Conservation (phyloP, 1,284 basidiomycete genomes). For the Cutaneotrichosporon sp. region DNA sequence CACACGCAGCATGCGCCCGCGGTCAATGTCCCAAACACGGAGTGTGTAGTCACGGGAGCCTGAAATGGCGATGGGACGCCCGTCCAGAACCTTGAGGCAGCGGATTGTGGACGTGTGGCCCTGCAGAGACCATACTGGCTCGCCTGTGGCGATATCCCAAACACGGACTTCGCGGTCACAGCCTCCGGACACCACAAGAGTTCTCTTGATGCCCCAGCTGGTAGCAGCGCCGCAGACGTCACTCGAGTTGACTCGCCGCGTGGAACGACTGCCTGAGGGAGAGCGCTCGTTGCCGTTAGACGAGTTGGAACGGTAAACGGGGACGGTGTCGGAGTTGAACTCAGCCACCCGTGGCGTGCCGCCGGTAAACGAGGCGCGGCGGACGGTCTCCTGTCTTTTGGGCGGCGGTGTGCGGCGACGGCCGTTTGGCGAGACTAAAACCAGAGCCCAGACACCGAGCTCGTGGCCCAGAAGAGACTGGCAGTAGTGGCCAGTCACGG, state of each 20-base stretch:
- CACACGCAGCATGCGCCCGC: constrained; percentile 63
- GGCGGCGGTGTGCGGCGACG: neutral
- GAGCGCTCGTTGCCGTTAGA: constrained; percentile 2
- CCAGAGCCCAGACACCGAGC: constrained; percentile 86
- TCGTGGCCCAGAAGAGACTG: constrained; percentile 80
- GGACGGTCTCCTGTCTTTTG: neutral
- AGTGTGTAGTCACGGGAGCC: constrained; percentile 83
- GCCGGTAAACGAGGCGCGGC: constrained; percentile 7
- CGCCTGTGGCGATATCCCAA: constrained; percentile 81
- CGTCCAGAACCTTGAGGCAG: constrained; percentile 81
- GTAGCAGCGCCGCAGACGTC: constrained; percentile 62
- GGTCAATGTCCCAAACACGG: constrained; percentile 89
- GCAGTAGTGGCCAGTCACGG: constrained; percentile 68
- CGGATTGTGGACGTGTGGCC: constrained; percentile 91
- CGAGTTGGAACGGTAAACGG: constrained; percentile 1
- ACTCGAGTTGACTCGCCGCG: constrained; percentile 41
- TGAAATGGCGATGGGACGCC: constrained; percentile 79
- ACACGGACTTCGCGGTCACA: constrained; percentile 86
- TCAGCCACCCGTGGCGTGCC: neutral
- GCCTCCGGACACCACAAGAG: constrained; percentile 79
- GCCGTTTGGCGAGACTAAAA: constrained; percentile 54
- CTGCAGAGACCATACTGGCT: constrained; percentile 70
- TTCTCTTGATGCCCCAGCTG: constrained; percentile 61
- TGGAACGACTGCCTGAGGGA: neutral
- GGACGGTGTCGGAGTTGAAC: neutral